A percentile compares a stretch with the other conserved stretches of the same genome.
Evolutionary conservation across 148 eudicot species (phyloP).

Genomic region (Rhododendron vialii): DNA sequence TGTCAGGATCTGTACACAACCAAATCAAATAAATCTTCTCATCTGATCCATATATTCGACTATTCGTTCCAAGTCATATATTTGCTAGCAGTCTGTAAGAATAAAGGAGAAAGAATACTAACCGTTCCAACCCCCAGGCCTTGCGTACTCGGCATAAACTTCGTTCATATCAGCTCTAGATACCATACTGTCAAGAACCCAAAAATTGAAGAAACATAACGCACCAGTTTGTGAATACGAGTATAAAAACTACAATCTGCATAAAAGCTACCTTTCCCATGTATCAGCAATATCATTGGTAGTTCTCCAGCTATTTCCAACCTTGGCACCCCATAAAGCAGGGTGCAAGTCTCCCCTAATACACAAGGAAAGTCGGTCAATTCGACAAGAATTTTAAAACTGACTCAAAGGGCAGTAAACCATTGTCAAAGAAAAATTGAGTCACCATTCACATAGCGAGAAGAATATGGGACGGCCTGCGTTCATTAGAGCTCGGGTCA

Average conservation of each 20-base stretch:
- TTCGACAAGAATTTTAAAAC: background rate
- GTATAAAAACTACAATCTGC: background rate
- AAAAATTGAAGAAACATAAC: background rate
- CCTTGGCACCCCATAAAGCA: conserved; percentile 61
- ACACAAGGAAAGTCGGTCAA: background rate
- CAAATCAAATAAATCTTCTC: background rate
- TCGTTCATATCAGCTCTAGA: conserved; percentile 73
- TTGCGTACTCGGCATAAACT: conserved; percentile 60
- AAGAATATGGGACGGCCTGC: conserved; percentile 77
- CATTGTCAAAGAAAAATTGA: background rate
- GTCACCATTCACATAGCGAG: conserved; percentile 89
- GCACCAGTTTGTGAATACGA: background rate
- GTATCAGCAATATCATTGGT: conserved; percentile 63
- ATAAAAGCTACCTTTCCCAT: conserved; percentile 53
- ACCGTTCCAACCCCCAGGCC: conserved; percentile 99
- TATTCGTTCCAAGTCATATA: background rate
- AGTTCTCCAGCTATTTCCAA: conserved; percentile 94
- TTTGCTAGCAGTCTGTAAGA: background rate
- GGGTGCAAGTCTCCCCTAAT: conserved; percentile 86
- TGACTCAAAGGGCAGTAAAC: background rate
- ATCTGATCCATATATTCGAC: too few species aligned
- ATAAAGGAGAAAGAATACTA: background rate
- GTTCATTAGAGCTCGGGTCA: conserved; percentile 80
- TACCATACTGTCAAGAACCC: conserved; percentile 51
- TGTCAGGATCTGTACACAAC: conserved; percentile 69